These are phyloP conservation scores for Niebla homalea DNA, from an alignment of 495 filamentous ascomycete species.

Conservation along the genomic window DNA sequence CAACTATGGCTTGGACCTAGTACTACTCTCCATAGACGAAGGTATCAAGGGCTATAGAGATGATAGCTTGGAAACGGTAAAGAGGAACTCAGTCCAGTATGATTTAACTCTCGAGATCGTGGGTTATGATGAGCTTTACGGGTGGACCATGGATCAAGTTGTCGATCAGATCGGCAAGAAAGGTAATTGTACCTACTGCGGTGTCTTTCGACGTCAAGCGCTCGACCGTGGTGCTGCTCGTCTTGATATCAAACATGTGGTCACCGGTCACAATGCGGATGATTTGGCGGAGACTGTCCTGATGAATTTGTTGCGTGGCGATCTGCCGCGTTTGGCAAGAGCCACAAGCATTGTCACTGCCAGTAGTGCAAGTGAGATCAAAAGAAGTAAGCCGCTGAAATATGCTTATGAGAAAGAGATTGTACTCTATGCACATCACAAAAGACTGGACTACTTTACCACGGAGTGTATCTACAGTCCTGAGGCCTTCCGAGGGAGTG, in stretches of 20 bases:
- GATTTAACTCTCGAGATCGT: conserved; percentile 82
- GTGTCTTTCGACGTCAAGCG: conserved; percentile 89
- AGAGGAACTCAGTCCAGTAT: conserved; percentile 82
- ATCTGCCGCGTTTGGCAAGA: conserved; percentile 72
- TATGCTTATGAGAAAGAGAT: conserved; percentile 99
- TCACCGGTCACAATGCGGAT: conserved; percentile 95
- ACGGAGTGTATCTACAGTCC: conserved; percentile 98
- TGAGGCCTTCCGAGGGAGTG: conserved; percentile 92
- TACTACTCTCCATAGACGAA: conserved; percentile 87
- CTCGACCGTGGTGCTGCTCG: conserved; percentile 82
- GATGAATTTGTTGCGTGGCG: conserved; percentile 91
- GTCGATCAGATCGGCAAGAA: conserved; percentile 93
- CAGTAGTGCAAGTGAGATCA: conserved; percentile 59
- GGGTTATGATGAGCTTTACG: conserved; percentile 87
- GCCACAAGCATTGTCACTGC: conserved; percentile 89
- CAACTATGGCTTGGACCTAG: conserved; percentile 71
- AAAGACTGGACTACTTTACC: conserved; percentile 91
- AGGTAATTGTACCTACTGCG: conserved; percentile 98
- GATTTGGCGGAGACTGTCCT: conserved; percentile 97
- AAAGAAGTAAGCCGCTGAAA: conserved; percentile 89
- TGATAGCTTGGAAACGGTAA: conserved; percentile 89
- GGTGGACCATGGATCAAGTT: conserved; percentile 99
- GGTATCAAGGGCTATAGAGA: conserved; percentile 95
- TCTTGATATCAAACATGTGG: conserved; percentile 82
- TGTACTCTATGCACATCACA: conserved; percentile 91